Evolutionary conservation across 108 stramenopile genomes (phyloP), one percentile per base, ranked within the genome.

Genomic region (Cyclotella baltica): DNA sequence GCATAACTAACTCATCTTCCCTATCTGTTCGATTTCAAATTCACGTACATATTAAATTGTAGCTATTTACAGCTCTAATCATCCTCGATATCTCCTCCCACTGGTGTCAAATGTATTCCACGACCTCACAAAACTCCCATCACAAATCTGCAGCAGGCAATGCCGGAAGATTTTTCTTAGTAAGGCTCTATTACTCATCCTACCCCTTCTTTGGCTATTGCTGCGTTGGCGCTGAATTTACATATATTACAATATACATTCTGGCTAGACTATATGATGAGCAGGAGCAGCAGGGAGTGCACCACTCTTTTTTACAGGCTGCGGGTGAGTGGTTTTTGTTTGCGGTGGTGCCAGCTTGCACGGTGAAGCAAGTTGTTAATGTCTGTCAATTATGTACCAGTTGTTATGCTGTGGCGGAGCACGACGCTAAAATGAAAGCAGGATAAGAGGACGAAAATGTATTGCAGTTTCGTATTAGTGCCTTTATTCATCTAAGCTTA

Each of bases 171-270:
- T 93, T 97, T 73, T 81, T 95, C 58, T 68, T 99, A 37, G 94
- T 97, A 18, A 86, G 91, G 62, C 93, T 90, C 90, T 99, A 96
- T 68, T 99, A 99, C 82, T 85, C 84, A 30, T 92, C 89, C 53
- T 98, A 98, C 72, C 86, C 81, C 30, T 96, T 99, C 77, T 99
- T 99, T 83, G 97, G 96, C 15, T 98, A 96, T 76, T 93, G 93
- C 63, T 99, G 98, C 81, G 95, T 97, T 5, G 96, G 96, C 10
- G 92, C 96, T 8, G 98, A 99, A 85, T 91, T 94, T 30, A 92
- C 92, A 6, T 94, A 93, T 66, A 67, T 94, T 29, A 72, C 83
- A 40, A 70, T 89, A 18, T 94, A 93, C 63, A 80, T 79, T 36
- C 80, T 61, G 43, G n/a, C 73, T 38, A 67, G 69, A 53, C 56